Percentiles rank a stretch among this genome's conserved stretches.
phyloP scores from a whole-genome alignment of 1,284 basidiomycete genomes.

The Irpex lacteus region DNA sequence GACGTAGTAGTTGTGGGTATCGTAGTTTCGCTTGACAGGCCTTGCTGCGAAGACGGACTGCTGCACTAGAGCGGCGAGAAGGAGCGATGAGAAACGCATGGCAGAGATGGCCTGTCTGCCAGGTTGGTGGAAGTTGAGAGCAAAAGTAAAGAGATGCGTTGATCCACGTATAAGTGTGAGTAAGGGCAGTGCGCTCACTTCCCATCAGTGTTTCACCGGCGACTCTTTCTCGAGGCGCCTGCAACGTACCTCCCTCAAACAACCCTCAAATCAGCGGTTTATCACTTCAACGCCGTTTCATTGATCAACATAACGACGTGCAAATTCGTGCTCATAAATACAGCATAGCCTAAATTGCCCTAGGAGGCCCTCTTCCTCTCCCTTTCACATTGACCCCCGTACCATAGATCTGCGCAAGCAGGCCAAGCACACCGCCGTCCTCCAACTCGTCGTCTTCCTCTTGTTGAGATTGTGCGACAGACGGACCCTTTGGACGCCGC shows the following conservation, averaged over 20 bases:
- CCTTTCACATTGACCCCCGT: constrained; percentile 42
- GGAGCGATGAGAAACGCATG: constrained; percentile 31
- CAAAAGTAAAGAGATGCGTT: not conserved
- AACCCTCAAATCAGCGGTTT: not conserved
- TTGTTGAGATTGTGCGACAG: constrained; percentile 48
- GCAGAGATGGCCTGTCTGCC: constrained; percentile 1
- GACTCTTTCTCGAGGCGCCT: not conserved
- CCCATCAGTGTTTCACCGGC: not conserved
- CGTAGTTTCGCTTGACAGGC: constrained; percentile 57
- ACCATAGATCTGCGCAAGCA: constrained; percentile 78
- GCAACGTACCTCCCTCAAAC: not conserved
- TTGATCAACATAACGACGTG: not conserved
- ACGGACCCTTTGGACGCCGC: constrained; percentile 35
- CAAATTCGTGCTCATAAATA: not conserved
- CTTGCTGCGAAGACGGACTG: constrained; percentile 27
- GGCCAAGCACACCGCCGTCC: constrained; percentile 66
- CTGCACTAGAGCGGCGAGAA: constrained; percentile 27
- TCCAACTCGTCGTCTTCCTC: constrained; percentile 58
- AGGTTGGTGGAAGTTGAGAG: not conserved
- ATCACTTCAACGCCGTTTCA: not conserved
- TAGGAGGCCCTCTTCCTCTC: constrained; percentile 39
- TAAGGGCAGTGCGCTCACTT: constrained; percentile 4
- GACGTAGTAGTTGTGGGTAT: constrained; percentile 89
- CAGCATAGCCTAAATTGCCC: constrained; percentile 35
- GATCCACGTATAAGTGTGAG: not conserved